Conservation (phyloP, 495 filamentous ascomycete genomes). For the Pseudoneurospora amorphoporcata region DNA sequence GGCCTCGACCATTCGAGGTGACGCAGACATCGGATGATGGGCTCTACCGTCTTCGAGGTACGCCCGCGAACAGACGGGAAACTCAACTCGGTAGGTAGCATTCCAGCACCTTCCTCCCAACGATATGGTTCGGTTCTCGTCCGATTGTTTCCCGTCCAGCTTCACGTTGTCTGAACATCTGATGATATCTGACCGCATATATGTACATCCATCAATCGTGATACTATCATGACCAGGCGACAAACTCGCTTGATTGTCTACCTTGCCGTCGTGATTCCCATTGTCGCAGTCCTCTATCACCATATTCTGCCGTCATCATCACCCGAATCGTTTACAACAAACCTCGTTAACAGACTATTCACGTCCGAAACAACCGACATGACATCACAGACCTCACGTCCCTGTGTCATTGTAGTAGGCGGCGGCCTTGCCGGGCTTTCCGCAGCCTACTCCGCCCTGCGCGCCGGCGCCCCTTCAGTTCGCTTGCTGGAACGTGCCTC, state of each 20-base stretch:
- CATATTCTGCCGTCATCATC: neutral
- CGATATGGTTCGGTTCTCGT: neutral
- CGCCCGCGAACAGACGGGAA: neutral
- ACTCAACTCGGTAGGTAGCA: neutral
- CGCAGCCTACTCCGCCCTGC: constrained; percentile 37
- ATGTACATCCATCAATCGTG: neutral
- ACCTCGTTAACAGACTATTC: neutral
- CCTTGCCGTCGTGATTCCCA: constrained; percentile 8
- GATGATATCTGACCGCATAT: neutral
- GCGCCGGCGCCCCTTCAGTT: constrained; percentile 31
- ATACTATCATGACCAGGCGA: constrained; percentile 7
- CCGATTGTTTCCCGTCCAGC: neutral
- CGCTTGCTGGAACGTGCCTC: constrained; percentile 41
- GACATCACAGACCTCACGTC: neutral
- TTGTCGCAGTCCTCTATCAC: constrained; percentile 8
- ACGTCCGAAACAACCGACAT: neutral
- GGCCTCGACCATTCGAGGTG: neutral
- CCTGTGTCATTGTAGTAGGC: constrained; percentile 37
- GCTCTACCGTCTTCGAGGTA: neutral
- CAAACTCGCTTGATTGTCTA: constrained; percentile 3
- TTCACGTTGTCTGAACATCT: neutral
- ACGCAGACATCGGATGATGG: neutral
- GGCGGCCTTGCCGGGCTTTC: constrained; percentile 43
- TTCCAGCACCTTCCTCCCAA: neutral
- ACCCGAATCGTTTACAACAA: neutral